phyloP scores from a whole-genome alignment of 768 basidiomycete genomes.

The Grammothele lineata region DNA sequence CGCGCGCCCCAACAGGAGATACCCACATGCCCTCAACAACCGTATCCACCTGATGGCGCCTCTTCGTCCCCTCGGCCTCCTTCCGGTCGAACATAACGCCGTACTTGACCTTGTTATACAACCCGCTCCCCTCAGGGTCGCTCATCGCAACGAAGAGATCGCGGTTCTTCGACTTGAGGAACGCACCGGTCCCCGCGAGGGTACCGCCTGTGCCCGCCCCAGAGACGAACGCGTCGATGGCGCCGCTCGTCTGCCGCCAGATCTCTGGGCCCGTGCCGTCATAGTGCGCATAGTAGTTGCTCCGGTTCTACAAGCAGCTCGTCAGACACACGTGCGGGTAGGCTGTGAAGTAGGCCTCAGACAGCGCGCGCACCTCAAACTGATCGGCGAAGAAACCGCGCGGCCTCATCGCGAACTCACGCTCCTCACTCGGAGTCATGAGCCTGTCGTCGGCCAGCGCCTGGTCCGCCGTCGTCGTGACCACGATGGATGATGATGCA shows the following conservation, averaged over 20 bases:
- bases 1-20: background rate
- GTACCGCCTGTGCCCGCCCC: slow-evolving; percentile 98
- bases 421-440: slow-evolving; percentile 31
- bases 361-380: slow-evolving; percentile 61
- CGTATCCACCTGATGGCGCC: slow-evolving; percentile 93
- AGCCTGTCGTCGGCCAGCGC: slow-evolving; percentile 25
- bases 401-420: slow-evolving; percentile 46
- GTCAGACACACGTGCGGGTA: too few species aligned
- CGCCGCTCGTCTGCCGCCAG: slow-evolving; percentile 86
- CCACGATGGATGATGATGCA: slow-evolving; percentile 45
- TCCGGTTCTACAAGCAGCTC: slow-evolving; percentile 55
- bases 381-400: slow-evolving; percentile 95
- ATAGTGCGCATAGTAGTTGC: slow-evolving; percentile 88
- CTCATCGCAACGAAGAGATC: slow-evolving; percentile 68
- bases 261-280: slow-evolving; percentile 92
- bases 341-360: too few species aligned
- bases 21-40: slow-evolving; percentile 88
- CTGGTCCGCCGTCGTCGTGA: slow-evolving; percentile 45
- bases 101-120: slow-evolving; percentile 93
- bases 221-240: slow-evolving; percentile 78
- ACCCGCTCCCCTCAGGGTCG: slow-evolving; percentile 92
- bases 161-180: slow-evolving; percentile 70
- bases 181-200: slow-evolving; percentile 79
- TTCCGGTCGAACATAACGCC: slow-evolving; percentile 94
- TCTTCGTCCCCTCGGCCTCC: slow-evolving; percentile 90